phyloP scores from a whole-genome alignment of 2,329 filamentous ascomycete genomes.

The Tolypocladium amazonense region DNA sequence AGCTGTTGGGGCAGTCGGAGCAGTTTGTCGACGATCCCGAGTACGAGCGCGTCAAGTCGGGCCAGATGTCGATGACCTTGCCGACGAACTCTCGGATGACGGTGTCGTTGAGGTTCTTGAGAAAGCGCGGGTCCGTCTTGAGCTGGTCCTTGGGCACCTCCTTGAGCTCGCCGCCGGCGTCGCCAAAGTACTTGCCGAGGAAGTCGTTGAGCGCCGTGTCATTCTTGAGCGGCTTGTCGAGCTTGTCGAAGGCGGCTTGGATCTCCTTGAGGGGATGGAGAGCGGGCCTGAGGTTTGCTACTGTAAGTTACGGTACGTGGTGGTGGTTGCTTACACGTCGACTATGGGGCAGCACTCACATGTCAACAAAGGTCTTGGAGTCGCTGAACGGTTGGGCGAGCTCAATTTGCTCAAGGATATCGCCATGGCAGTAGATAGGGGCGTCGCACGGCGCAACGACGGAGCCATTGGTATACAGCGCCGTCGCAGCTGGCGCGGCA shows the following conservation, averaged over 20 bases:
- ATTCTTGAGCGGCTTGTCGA: constrained; percentile 51
- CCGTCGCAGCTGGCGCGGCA: constrained; percentile 20
- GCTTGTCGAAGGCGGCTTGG: constrained; percentile 46
- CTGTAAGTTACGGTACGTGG: neutral
- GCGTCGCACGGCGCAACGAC: constrained; percentile 56
- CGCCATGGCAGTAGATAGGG: constrained; percentile 56
- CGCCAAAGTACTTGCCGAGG: constrained; percentile 50
- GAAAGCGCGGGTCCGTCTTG: constrained; percentile 45
- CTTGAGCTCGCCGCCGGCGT: constrained; percentile 52
- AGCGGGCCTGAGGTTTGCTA: constrained; percentile 37
- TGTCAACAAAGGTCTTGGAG: constrained; percentile 63
- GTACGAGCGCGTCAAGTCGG: constrained; percentile 53
- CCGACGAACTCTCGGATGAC: constrained; percentile 49
- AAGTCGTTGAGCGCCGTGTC: constrained; percentile 52
- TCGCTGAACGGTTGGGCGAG: constrained; percentile 53
- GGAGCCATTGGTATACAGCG: constrained; percentile 49
- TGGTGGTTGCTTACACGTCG: neutral
- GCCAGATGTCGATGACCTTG: constrained; percentile 61
- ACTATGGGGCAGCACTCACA: constrained; percentile 30
- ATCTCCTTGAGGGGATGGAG: constrained; percentile 48
- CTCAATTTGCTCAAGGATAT: constrained; percentile 51
- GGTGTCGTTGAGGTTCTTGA: constrained; percentile 43
- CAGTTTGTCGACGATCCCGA: constrained; percentile 39
- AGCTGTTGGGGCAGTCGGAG: constrained; percentile 50
- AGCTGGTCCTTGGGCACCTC: constrained; percentile 40